phyloP scores from a whole-genome alignment of 2,329 filamentous ascomycete species.

The Hymenoscyphus fructigenus region DNA sequence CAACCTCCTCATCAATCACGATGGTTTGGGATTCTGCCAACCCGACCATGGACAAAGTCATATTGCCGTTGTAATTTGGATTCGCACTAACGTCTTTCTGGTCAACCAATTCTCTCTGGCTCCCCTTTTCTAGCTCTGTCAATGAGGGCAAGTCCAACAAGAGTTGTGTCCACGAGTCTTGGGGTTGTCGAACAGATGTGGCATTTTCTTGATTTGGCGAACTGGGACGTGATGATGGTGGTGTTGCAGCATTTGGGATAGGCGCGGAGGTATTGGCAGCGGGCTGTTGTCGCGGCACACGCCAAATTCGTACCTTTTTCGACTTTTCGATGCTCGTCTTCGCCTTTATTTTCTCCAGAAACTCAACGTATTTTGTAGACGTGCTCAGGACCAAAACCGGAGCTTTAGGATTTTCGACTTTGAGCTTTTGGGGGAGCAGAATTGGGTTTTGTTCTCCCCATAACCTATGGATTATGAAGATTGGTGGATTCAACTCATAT shows the following conservation, averaged over 20 bases:
- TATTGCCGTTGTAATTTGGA: slow-evolving; percentile 72
- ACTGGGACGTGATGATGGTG: slow-evolving; percentile 35
- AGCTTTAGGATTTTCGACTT: slow-evolving; percentile 60
- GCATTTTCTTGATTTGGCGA: slow-evolving; percentile 24
- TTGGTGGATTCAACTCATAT: slow-evolving; percentile 81
- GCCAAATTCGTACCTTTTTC: slow-evolving; percentile 69
- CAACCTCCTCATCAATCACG: slow-evolving; percentile 78
- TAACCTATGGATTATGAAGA: slow-evolving; percentile 82
- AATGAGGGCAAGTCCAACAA: slow-evolving; percentile 58
- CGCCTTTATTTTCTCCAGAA: slow-evolving; percentile 72
- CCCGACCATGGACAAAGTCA: slow-evolving; percentile 63
- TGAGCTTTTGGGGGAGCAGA: slow-evolving; percentile 56
- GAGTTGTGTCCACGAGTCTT: slow-evolving; percentile 44
- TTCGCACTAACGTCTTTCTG: slow-evolving; percentile 70
- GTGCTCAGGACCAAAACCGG: slow-evolving; percentile 69
- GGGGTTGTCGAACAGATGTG: slow-evolving; percentile 23
- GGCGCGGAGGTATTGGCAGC: slow-evolving; percentile 36
- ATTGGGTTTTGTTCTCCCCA: slow-evolving; percentile 59
- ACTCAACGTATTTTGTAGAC: slow-evolving; percentile 68
- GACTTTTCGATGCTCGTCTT: slow-evolving; percentile 64
- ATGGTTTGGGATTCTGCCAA: slow-evolving; percentile 73
- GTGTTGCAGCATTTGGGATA: slow-evolving; percentile 44
- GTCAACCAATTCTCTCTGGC: slow-evolving; percentile 63
- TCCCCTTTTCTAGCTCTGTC: slow-evolving; percentile 57
- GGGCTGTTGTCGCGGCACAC: slow-evolving; percentile 31